A percentile compares a stretch with the other conserved stretches of the same genome.
These are phyloP conservation scores for Lasiosphaeria hispida DNA, from an alignment of 495 filamentous ascomycete genomes.

Conservation along the genomic window DNA sequence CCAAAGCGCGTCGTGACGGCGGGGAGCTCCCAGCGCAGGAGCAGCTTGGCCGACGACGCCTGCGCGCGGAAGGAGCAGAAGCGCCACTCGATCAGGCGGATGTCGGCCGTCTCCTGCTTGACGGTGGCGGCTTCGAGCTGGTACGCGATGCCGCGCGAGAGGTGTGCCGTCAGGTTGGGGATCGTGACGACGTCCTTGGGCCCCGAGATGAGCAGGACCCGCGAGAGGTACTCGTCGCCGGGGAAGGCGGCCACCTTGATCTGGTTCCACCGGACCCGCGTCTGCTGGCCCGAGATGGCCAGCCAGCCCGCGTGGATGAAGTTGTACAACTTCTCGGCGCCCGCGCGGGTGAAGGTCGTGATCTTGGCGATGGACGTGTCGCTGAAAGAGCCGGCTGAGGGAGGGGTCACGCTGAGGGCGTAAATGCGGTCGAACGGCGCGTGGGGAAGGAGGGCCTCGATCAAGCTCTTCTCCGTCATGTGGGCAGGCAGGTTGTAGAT, in stretches of 20 bases:
- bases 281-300: not conserved
- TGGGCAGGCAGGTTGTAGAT: not conserved
- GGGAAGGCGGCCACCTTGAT: not conserved
- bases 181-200: not conserved
- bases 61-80: slow-evolving; percentile 3
- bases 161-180: not conserved
- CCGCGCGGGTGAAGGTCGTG: not conserved
- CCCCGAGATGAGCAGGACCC: not conserved
- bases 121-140: not conserved
- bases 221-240: not conserved
- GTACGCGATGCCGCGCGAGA: not conserved
- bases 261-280: not conserved
- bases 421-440: not conserved
- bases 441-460: not conserved
- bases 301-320: not conserved
- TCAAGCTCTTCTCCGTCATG: not conserved
- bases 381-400: not conserved
- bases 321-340: not conserved
- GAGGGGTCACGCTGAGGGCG: not conserved
- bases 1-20: not conserved
- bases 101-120: not conserved
- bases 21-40: not conserved
- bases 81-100: not conserved
- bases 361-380: not conserved
- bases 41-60: not conserved